Evolutionary conservation across 192 early-diverging fungal genomes (phyloP), one percentile per base, ranked within the genome.

Genomic region (Mortierella antarctica): DNA sequence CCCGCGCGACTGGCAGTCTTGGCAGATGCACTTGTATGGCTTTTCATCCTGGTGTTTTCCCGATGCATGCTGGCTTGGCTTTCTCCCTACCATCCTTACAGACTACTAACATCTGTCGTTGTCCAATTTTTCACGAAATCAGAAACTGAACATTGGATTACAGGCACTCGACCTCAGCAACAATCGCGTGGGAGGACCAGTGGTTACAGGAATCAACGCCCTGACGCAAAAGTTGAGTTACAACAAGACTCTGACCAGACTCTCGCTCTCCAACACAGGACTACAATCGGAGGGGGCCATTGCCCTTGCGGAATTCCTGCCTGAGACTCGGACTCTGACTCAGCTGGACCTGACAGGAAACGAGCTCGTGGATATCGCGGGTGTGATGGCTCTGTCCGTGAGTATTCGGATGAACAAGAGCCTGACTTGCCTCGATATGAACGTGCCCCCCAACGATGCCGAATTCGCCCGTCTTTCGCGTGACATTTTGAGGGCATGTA

Each of bases 321-420:
- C 94, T 7, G 91, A 96, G 56, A 94, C 89, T 17, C 87, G 85
- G 7, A 59, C 86, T 31, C 81, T 97, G 13, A 82, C 84, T 64
- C 85, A 89, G 57, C 87, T 97, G 67, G 93, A 96, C 74, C 76
- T 97, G 42, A 91, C 92, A 7, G 82, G 87, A 21, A 97, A 97
- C 76, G 87, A 90, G 12, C 82, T 70, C 2, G 92, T 97, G 46
- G 91, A 92, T 39, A 76, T 96, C 68, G 93, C 91, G 2, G 96
- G 95, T 9, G 78, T 94, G 11, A 91, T 95, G 87, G 94, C 95
- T 5, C 82, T 97, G n/a, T 85, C 93, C 5, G 92, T 90, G 10
- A 91, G 91, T n/a, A 86, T 96, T 44, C 91, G 92, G 63, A 90
- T 94, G 76, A 97, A 95, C 80, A 74, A 84, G 50, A 90, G 90